These are phyloP conservation scores for Oleoguttula mirabilis DNA, from an alignment of 495 filamentous ascomycete species.

Conservation along the genomic window DNA sequence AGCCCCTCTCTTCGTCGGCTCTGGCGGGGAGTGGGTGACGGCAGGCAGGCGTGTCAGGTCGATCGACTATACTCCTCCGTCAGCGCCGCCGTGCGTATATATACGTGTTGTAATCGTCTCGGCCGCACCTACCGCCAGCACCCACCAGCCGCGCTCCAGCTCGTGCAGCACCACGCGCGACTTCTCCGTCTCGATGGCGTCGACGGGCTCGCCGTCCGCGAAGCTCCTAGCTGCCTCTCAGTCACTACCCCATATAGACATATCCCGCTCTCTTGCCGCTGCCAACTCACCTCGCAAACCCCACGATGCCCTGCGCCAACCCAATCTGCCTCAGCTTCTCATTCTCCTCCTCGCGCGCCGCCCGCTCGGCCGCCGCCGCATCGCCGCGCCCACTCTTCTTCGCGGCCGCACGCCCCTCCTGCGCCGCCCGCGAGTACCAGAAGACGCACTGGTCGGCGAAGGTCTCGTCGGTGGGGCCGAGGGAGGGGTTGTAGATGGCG, in stretches of 20 bases:
- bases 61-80: constrained; percentile 44
- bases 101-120: no score
- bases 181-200: constrained; percentile 84
- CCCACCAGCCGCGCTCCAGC: constrained; percentile 86
- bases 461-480: constrained; percentile 81
- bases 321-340: constrained; percentile 83
- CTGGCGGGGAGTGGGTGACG: constrained; percentile 1
- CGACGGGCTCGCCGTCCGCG: constrained; percentile 59
- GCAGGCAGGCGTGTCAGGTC: constrained; percentile 54
- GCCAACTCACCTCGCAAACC: constrained; percentile 57
- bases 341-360: constrained; percentile 51
- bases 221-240: constrained; percentile 48
- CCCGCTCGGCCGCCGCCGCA: constrained; percentile 27
- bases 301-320: constrained; percentile 94
- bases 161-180: constrained; percentile 72
- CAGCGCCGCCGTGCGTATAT: constrained; percentile 7
- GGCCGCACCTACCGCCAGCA: constrained; percentile 58
- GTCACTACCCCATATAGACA: constrained; percentile 8
- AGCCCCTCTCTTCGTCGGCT: constrained; percentile 18
- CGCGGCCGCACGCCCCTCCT: constrained; percentile 25
- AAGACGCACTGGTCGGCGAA: constrained; percentile 85
- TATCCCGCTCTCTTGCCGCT: no score
- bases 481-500: constrained; percentile 83
- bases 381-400: constrained; percentile 25
- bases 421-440: constrained; percentile 56